Base-by-base conservation (phyloP, 1,139 yeast genomes). In the Hemisphaericaspora lyxosophila region DNA sequence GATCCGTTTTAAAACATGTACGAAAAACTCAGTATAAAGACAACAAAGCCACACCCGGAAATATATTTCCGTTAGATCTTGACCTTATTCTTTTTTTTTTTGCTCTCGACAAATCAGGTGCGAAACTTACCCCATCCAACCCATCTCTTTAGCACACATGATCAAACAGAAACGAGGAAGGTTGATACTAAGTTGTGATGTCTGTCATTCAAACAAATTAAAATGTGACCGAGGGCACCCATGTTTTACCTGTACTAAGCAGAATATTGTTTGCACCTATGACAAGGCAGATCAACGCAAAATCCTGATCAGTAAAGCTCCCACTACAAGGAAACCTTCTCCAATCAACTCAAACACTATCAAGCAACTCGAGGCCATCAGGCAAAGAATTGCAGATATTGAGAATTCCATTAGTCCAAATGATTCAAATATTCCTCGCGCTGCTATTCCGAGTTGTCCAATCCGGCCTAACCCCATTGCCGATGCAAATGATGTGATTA, bases 151-250 rank as follows among this genome's bases (percentile, higher is more conserved):
- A n/a, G n/a, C n/a, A n/a, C n/a, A n/a, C 23, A 20, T 20, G 23
- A 20, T 20, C 11, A 20, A 20, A 20, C 23, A 8, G 11, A 20
- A 20, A 11, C 7, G 23, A 11, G 23, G 23, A 11, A 20, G 23
- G 11, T 11, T 20, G 26, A 49, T 55, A 0, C 38, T 55, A 14
- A 57, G 57, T 13, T 60, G 65, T 38, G 52, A 48, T 24, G 54
- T 50, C 43, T 65, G 71, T 44, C 50, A 64, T 24, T 44, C 46
- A 31, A 50, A 66, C 28, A 65, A 65, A 47, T 60, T 62, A 43
- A 62, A 60, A 35, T 65, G 72, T 47, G 66, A 63, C 42, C 45
- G 64, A 30, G 54, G 49, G 8, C 47, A 43, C 18, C 72, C 72
- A 3, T 66, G 72, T 41, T 49, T 57, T 12, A 55, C 61, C 6